Evolutionary conservation across 306 rosid species (phyloP).

Genomic region (Hylodesmum podocarpum): DNA sequence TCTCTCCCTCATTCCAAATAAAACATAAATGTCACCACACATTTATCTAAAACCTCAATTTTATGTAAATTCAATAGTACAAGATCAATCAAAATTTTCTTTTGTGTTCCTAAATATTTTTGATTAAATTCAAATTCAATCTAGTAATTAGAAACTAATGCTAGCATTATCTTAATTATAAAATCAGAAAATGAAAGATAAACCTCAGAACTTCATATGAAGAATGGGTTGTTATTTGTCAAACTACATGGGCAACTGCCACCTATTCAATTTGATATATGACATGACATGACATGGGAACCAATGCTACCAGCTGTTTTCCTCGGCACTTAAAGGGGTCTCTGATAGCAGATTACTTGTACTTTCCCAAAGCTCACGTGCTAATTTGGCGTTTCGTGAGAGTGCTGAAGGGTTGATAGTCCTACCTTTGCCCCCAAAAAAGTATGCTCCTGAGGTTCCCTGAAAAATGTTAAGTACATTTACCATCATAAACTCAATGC

Average conservation of each 20-base stretch:
- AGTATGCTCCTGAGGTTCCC: slow-evolving; percentile 77
- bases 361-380: slow-evolving; percentile 69
- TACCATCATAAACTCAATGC: slow-evolving; percentile 4
- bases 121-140: background rate
- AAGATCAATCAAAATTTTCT: background rate
- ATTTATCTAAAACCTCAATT: background rate
- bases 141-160: background rate
- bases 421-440: slow-evolving; percentile 77
- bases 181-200: background rate
- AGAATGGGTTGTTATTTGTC: slow-evolving; percentile 5
- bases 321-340: slow-evolving; percentile 50
- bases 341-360: slow-evolving; percentile 51
- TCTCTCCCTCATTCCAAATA: no score
- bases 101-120: background rate
- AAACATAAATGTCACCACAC: no score
- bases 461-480: slow-evolving; percentile 35
- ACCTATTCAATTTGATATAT: background rate
- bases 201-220: background rate
- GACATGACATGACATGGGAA: background rate
- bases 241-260: slow-evolving; percentile 13
- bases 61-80: background rate
- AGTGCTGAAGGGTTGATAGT: slow-evolving; percentile 57
- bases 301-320: slow-evolving; percentile 20
- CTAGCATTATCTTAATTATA: background rate
- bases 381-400: slow-evolving; percentile 55